A percentile compares a stretch with the other conserved stretches of the same genome.
phyloP scores from a whole-genome alignment of 2,329 filamentous ascomycete genomes.

The Trichoderma cornu-damae region DNA sequence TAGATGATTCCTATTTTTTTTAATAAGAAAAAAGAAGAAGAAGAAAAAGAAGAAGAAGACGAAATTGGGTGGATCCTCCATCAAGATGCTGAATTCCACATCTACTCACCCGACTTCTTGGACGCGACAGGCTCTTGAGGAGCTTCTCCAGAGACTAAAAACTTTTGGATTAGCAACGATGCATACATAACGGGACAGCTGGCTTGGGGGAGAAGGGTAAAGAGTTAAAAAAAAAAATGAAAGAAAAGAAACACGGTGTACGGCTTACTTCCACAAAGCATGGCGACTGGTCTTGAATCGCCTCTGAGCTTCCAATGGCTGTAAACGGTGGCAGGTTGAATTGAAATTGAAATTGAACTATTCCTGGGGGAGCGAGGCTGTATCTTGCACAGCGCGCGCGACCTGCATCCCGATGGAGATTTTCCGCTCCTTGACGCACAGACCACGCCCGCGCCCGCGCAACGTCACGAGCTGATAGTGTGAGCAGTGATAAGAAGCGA shows the following conservation, averaged over 20 bases:
- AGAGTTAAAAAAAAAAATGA: too few relatives aligned
- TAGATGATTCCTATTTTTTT: slow-evolving; percentile 83
- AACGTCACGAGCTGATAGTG: slow-evolving; percentile 19
- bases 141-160: slow-evolving; percentile 89
- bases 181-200: not conserved
- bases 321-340: slow-evolving; percentile 20
- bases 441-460: not conserved
- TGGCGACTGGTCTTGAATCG: slow-evolving; percentile 32
- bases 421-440: slow-evolving; percentile 22
- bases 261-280: slow-evolving; percentile 46
- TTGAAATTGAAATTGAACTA: not conserved
- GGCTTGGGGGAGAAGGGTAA: too few relatives aligned
- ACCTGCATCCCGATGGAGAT: slow-evolving; percentile 23
- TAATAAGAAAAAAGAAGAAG: too few relatives aligned
- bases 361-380: too few relatives aligned
- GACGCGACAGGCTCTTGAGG: slow-evolving; percentile 93
- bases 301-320: slow-evolving; percentile 29
- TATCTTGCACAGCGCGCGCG: not conserved
- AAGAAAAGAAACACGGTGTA: too few relatives aligned
- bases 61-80: not conserved
- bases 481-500: slow-evolving; percentile 4
- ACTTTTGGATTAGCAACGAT: slow-evolving; percentile 22
- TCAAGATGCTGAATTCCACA: not conserved
- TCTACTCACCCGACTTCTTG: slow-evolving; percentile 75
- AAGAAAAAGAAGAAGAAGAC: too few relatives aligned